Conservation (phyloP, 2,329 filamentous ascomycete species). For the Cercospora citrullina region DNA sequence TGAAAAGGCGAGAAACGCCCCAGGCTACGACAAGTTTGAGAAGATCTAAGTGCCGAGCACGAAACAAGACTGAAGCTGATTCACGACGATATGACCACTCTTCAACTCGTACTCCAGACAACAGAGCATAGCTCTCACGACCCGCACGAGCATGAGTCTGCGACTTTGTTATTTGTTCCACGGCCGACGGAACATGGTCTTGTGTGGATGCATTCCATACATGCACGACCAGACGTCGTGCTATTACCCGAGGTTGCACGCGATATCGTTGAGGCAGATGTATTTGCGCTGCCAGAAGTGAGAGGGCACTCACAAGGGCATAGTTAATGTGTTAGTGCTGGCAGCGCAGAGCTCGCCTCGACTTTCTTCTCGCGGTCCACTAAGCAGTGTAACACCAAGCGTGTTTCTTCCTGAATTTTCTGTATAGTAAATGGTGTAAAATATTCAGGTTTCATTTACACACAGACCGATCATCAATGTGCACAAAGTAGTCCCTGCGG, state of each 20-base stretch:
- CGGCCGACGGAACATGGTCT: background rate
- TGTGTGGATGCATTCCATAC: background rate
- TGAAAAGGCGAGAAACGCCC: constrained; percentile 64
- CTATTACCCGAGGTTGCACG: background rate
- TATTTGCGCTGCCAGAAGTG: background rate
- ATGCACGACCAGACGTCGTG: background rate
- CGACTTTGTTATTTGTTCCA: constrained; percentile 22
- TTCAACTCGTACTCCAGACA: constrained; percentile 22
- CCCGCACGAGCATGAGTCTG: constrained; percentile 23
- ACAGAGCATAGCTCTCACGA: constrained; percentile 20
- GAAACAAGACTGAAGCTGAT: constrained; percentile 23
- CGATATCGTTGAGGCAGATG: background rate
- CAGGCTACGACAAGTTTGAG: constrained; percentile 22
- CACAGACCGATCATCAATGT: background rate
- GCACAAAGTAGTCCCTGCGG: background rate
- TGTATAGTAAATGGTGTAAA: constrained; percentile 2
- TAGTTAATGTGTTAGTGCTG: constrained; percentile 27
- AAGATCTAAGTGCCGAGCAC: constrained; percentile 14
- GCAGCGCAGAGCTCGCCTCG: constrained; percentile 10
- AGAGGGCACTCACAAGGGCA: background rate
- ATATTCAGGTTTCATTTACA: background rate
- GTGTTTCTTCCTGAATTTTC: background rate
- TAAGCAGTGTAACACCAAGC: background rate
- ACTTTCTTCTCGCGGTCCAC: background rate
- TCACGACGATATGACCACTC: constrained; percentile 30